Percentiles rank a stretch among this genome's conserved stretches.
Conservation (phyloP, 1,284 basidiomycete genomes). For the Ceratobasidium sp. region DNA sequence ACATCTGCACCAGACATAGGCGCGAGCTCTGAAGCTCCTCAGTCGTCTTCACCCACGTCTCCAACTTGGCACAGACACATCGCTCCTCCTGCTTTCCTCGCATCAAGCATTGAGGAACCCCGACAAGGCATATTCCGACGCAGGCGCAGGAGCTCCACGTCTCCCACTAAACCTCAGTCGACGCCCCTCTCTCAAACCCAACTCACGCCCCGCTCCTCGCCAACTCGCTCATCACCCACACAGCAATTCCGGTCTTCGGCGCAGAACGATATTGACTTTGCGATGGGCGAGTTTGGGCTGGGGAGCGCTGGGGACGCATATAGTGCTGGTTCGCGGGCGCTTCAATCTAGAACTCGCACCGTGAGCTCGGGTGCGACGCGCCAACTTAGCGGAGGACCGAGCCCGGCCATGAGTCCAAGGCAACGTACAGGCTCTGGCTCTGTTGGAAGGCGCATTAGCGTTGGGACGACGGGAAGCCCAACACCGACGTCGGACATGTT, state of each 20-base stretch:
- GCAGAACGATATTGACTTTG: conserved; percentile 5
- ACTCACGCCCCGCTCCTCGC: neutral
- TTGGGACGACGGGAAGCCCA: conserved; percentile 7
- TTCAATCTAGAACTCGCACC: neutral
- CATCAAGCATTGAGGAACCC: conserved; percentile 32
- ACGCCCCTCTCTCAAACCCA: neutral
- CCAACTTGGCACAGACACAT: conserved; percentile 11
- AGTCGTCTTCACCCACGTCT: no score
- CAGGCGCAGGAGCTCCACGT: neutral
- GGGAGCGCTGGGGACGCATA: conserved; percentile 34
- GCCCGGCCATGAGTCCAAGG: neutral
- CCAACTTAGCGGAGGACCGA: neutral
- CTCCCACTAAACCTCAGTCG: neutral
- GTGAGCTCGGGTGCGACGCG: neutral
- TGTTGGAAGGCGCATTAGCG: conserved; percentile 7
- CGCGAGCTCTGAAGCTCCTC: no score
- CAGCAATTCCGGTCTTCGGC: no score
- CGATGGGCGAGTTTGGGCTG: conserved; percentile 21
- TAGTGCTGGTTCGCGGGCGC: conserved; percentile 23
- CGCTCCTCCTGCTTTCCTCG: conserved; percentile 34
- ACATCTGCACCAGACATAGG: no score
- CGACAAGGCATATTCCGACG: neutral
- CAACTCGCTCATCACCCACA: no score
- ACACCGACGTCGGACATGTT: conserved; percentile 14
- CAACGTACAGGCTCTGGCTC: neutral